Evolutionary conservation across 2,329 filamentous ascomycete genomes (phyloP).

Genomic region (Stagonosporopsis chrysanthemi): DNA sequence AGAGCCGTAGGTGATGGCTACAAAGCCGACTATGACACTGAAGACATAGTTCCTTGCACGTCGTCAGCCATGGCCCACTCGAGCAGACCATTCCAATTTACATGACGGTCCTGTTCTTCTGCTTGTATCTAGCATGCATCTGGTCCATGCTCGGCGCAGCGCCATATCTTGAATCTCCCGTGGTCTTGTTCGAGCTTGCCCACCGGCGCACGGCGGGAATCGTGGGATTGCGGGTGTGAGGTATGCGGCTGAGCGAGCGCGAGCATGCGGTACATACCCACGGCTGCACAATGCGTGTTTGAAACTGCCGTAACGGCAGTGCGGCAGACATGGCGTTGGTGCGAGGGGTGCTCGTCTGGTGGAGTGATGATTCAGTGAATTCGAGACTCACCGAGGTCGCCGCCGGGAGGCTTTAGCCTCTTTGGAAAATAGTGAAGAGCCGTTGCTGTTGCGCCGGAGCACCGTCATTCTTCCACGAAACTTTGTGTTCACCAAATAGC

Average conservation of each 20-base stretch:
- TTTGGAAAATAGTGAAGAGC: constrained; percentile 25
- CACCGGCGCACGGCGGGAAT: constrained; percentile 36
- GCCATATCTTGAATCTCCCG: constrained; percentile 41
- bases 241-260: constrained; percentile 33
- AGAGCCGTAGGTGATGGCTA: constrained; percentile 81
- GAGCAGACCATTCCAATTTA: constrained; percentile 43
- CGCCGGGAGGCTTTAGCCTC: constrained; percentile 29
- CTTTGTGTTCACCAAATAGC: background rate
- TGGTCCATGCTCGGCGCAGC: constrained; percentile 67
- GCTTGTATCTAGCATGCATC: constrained; percentile 68
- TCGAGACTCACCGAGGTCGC: constrained; percentile 4
- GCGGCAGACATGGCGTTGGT: constrained; percentile 41
- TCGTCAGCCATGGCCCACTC: constrained; percentile 8
- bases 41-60: constrained; percentile 71
- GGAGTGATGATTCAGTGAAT: constrained; percentile 32
- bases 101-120: constrained; percentile 73
- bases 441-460: constrained; percentile 22
- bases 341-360: constrained; percentile 16
- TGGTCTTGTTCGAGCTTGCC: constrained; percentile 38
- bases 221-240: constrained; percentile 28
- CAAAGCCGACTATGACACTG: constrained; percentile 79
- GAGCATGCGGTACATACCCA: constrained; percentile 51
- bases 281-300: constrained; percentile 31
- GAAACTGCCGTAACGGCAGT: constrained; percentile 29
- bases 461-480: constrained; percentile 2